phyloP scores from a whole-genome alignment of 2,329 filamentous ascomycete genomes.

The Triangularia verruculosa region DNA sequence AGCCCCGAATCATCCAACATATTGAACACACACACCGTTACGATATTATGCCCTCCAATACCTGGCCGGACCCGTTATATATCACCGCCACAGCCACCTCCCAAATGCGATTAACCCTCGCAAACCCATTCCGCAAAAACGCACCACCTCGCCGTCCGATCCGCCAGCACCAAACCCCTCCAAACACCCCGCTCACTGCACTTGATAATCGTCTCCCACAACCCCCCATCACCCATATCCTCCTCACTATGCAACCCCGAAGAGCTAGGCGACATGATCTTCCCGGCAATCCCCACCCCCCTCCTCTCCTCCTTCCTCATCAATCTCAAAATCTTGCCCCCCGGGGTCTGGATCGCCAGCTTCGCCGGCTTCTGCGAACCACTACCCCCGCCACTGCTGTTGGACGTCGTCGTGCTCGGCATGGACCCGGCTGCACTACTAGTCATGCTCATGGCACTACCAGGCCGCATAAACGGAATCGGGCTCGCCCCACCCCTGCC shows the following conservation, averaged over 20 bases:
- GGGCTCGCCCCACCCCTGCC: constrained; percentile 52
- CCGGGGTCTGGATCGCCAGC: constrained; percentile 88
- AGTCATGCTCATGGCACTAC: constrained; percentile 64
- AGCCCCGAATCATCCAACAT: neutral
- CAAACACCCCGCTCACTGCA: constrained; percentile 78
- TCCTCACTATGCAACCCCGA: constrained; percentile 41
- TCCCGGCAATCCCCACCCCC: constrained; percentile 42
- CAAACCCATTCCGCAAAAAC: constrained; percentile 89
- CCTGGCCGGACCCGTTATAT: neutral
- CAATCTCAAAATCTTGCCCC: constrained; percentile 87
- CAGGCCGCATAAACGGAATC: constrained; percentile 59
- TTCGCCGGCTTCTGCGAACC: constrained; percentile 83
- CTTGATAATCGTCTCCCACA: constrained; percentile 90
- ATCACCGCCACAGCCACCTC: neutral
- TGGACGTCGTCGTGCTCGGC: constrained; percentile 52
- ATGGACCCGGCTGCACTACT: constrained; percentile 56
- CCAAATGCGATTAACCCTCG: constrained; percentile 23
- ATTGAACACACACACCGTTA: neutral
- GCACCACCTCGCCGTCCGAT: constrained; percentile 82
- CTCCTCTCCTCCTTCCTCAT: constrained; percentile 75
- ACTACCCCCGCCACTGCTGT: constrained; percentile 41
- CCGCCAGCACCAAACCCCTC: constrained; percentile 77
- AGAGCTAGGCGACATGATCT: constrained; percentile 19
- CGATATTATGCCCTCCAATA: neutral
- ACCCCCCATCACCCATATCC: constrained; percentile 64